Conservation (phyloP, 2,329 filamentous ascomycete genomes). For the Trichoderma sp. region DNA sequence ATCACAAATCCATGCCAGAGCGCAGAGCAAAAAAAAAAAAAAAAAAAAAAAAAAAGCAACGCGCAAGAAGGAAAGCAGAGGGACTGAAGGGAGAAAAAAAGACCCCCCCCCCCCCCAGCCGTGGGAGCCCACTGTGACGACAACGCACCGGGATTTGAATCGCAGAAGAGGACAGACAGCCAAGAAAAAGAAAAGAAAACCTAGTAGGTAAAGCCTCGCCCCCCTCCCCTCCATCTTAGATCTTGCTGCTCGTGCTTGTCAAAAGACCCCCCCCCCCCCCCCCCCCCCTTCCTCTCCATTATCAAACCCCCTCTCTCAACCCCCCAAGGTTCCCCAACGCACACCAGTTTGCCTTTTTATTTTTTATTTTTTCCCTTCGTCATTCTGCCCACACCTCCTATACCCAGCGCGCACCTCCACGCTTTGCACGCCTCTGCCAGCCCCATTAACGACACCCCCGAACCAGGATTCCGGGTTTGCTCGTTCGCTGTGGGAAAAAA, state of each 20-base stretch:
- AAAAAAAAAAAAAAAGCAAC: background rate
- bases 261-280: conserved; percentile 5
- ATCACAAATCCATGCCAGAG: conserved; percentile 6
- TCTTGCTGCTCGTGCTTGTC: conserved; percentile 22
- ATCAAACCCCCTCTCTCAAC: conserved; percentile 24
- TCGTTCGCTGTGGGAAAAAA: conserved; percentile 20
- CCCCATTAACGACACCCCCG: conserved; percentile 47
- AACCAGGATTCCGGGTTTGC: conserved; percentile 36
- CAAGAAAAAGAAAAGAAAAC: background rate
- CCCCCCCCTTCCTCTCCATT: conserved; percentile 9
- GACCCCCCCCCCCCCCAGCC: background rate
- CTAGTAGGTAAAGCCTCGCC: background rate
- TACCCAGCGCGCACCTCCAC: conserved; percentile 31
- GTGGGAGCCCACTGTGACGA: background rate
- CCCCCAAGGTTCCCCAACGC: conserved; percentile 30
- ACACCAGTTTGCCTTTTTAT: conserved; percentile 31
- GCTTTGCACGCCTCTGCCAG: conserved; percentile 44
- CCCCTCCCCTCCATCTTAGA: conserved; percentile 19
- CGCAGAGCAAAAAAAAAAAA: background rate
- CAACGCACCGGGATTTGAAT: background rate
- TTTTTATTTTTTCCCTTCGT: conserved; percentile 7
- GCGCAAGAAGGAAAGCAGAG: background rate
- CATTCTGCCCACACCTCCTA: conserved; percentile 40
- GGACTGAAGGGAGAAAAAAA: background rate
- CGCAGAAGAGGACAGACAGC: background rate